Evolutionary conservation across 169 alveolate genomes (phyloP), one percentile per base, ranked within the genome.

Genomic region (Prorocentrum cordatum): DNA sequence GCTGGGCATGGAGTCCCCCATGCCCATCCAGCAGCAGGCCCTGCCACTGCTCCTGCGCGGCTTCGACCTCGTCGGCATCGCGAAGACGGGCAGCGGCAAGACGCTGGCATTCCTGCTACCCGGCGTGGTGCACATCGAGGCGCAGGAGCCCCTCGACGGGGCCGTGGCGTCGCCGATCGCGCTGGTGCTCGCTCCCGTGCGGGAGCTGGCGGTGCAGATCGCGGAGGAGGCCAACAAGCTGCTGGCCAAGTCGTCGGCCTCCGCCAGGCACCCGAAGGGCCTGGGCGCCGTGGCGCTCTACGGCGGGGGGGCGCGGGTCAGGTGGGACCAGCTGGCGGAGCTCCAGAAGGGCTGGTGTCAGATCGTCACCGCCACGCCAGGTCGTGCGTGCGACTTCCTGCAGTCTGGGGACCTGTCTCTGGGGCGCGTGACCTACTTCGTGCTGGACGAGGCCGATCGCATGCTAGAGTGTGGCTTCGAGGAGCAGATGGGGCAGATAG

Each of bases 381-480:
- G 87, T 42, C 32, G 87, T 2, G 27, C 59, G 59, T 42, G 54
- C 42, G 87, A 77, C 26, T 38, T 12, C 58, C 61, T 61, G 2
- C 9, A 24, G 39, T 26, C 12, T 50, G 87, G 87, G 1, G 87
- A 77, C 24, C 64, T 77, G 6, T 58, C 87, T 62, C 42, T 77
- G 39, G 73, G 59, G 61, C 59, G 87, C 4, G 87, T 77, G 32
- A 77, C 87, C 26, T 59, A 54, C 39, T 59, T 77, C 33, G 87
- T 77, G 18, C 36, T 77, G 26, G 87, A 77, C 24, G 87, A 77
- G 62, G 87, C 87, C 1, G 87, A 77, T 42, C 59, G 87, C 38
- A 77, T 77, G 87, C 54, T 77, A 66, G 88, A 77, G 75, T 77
- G 88, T n/a, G 88, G 88, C 7, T 77, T 77, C 62, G 88, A 77